phyloP scores from a whole-genome alignment of 306 rosid genomes.

The Sphenostylis stenocarpa region DNA sequence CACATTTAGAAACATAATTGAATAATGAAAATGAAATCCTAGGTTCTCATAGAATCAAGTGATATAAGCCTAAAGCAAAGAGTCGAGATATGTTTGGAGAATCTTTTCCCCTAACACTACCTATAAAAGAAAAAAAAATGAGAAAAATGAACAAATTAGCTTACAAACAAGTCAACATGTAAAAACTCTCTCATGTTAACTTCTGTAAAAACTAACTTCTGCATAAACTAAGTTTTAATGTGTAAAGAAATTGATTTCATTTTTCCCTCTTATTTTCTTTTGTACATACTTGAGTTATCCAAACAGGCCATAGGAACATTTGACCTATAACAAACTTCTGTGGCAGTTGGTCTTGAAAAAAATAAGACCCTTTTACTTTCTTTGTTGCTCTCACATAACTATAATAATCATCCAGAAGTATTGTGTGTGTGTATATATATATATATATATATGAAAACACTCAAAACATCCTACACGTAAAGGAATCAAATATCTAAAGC shows the following conservation, averaged over 20 bases:
- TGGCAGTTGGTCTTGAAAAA: background rate
- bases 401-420: background rate
- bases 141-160: too few relatives aligned
- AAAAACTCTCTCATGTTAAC: too few relatives aligned
- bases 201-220: too few relatives aligned
- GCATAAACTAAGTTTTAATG: background rate
- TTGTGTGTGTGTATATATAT: background rate
- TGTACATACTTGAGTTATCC: background rate
- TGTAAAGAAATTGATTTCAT: background rate
- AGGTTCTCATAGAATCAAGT: background rate
- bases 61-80: background rate
- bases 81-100: background rate
- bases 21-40: conserved; percentile 13
- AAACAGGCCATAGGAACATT: background rate
- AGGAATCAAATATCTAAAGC: background rate
- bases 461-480: background rate
- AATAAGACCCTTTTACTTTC: background rate
- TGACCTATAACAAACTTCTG: background rate
- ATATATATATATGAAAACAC: background rate
- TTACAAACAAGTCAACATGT: too few relatives aligned
- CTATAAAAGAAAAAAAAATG: too few relatives aligned
- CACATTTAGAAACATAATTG: background rate
- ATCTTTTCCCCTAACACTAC: too few relatives aligned
- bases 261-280: too few relatives aligned
- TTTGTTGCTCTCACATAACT: background rate